A percentile compares a stretch with the other conserved stretches of the same genome.
Evolutionary conservation across 1,284 basidiomycete genomes (phyloP).

Genomic region (Sanghuangporus sanghuang): DNA sequence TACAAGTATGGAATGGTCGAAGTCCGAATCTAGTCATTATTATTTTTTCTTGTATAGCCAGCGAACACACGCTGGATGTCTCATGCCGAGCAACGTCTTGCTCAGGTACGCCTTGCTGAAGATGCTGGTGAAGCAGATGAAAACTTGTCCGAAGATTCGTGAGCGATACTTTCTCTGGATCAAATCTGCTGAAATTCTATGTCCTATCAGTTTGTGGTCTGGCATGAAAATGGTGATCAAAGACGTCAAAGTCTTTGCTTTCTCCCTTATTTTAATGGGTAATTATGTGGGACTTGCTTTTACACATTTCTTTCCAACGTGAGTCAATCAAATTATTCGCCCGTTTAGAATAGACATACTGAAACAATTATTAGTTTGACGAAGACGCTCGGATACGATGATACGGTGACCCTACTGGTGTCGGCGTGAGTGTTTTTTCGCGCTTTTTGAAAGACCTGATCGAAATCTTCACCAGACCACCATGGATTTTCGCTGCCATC

Average conservation of each 20-base stretch:
- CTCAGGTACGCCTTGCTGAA: slow-evolving; percentile 39
- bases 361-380: slow-evolving; percentile 24
- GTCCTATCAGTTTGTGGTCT: slow-evolving; percentile 18
- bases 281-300: slow-evolving; percentile 31
- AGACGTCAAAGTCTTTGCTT: slow-evolving; percentile 31
- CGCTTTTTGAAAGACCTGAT: slow-evolving; percentile 18
- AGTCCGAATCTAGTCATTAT: background rate
- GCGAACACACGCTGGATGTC: slow-evolving; percentile 39
- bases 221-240: slow-evolving; percentile 26
- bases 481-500: slow-evolving; percentile 56
- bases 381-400: slow-evolving; percentile 31
- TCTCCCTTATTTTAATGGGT: slow-evolving; percentile 24
- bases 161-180: slow-evolving; percentile 4
- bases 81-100: slow-evolving; percentile 34
- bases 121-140: slow-evolving; percentile 36
- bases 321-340: slow-evolving; percentile 1
- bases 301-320: slow-evolving; percentile 32
- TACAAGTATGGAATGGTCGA: too few species aligned
- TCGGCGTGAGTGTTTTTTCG: too few species aligned
- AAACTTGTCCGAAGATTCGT: slow-evolving; percentile 27
- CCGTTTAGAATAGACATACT: slow-evolving; percentile 25
- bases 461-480: slow-evolving; percentile 44
- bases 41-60: too few species aligned
- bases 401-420: slow-evolving; percentile 31
- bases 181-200: background rate